Percentiles rank a stretch among this genome's conserved stretches.
Evolutionary conservation across 768 basidiomycete species (phyloP).

Genomic region (Trametes cinnabarina): DNA sequence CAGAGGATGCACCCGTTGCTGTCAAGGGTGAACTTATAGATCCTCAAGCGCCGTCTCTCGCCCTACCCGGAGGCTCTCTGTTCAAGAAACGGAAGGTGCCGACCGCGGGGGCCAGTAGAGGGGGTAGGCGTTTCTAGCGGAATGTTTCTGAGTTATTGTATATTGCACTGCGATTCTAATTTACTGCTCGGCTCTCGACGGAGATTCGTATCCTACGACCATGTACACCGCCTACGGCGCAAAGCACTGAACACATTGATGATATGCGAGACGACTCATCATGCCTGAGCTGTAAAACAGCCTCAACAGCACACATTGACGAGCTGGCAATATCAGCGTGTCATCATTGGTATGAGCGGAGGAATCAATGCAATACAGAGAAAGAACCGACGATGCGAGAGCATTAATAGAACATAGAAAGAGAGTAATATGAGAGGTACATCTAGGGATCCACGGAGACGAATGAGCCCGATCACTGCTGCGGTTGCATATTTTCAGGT

Average conservation of each 20-base stretch:
- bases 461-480: conserved; percentile 32
- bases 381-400: background rate
- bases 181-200: too few relatives aligned
- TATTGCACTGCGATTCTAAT: too few relatives aligned
- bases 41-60: conserved; percentile 1
- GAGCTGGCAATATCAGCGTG: background rate
- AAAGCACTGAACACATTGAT: too few relatives aligned
- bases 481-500: conserved; percentile 56
- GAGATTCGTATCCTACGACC: too few relatives aligned
- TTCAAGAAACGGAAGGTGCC: conserved; percentile 31
- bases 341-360: conserved; percentile 13
- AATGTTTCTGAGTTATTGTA: background rate
- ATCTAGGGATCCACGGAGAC: conserved; percentile 47
- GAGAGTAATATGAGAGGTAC: conserved; percentile 34
- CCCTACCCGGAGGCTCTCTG: conserved; percentile 17
- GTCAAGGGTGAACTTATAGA: conserved; percentile 13
- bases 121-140: conserved; percentile 20
- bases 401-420: conserved; percentile 19
- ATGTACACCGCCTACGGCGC: too few relatives aligned
- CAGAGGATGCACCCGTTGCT: background rate
- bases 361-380: conserved; percentile 9
- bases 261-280: too few relatives aligned
- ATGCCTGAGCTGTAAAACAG: too few relatives aligned
- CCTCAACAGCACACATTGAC: too few relatives aligned
- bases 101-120: conserved; percentile 20